Percentiles rank a stretch among this genome's conserved stretches.
Evolutionary conservation across 495 filamentous ascomycete genomes (phyloP).

Genomic region (Amorphotheca resinae): DNA sequence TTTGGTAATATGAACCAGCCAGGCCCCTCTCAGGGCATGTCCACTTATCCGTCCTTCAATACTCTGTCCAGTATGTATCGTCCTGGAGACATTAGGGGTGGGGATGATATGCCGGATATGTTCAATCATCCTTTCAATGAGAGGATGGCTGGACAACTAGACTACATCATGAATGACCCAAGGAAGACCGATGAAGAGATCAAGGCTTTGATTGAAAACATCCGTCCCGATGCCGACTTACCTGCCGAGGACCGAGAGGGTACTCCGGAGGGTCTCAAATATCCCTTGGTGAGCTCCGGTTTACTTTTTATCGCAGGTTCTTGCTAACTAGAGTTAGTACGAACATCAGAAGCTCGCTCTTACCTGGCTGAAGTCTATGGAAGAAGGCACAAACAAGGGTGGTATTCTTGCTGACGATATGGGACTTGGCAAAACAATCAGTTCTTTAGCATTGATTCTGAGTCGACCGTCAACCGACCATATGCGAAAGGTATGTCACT

Average conservation of each 20-base stretch:
- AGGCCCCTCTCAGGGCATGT: background rate
- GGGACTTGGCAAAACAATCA: slow-evolving; percentile 93
- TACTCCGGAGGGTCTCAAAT: slow-evolving; percentile 63
- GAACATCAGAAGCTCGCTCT: slow-evolving; percentile 77
- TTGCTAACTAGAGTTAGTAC: slow-evolving; percentile 27
- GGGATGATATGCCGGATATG: background rate
- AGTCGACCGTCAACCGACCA: slow-evolving; percentile 50
- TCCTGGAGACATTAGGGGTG: too few species aligned
- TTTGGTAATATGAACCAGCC: background rate
- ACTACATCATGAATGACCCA: slow-evolving; percentile 38
- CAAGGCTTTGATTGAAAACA: slow-evolving; percentile 54
- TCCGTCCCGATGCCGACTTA: slow-evolving; percentile 60
- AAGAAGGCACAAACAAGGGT: slow-evolving; percentile 64
- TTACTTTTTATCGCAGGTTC: background rate
- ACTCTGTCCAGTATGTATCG: too few species aligned
- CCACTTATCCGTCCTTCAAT: too few species aligned
- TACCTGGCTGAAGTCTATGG: slow-evolving; percentile 72
- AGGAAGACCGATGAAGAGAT: slow-evolving; percentile 52
- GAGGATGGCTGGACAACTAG: slow-evolving; percentile 22
- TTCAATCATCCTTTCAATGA: slow-evolving; percentile 12
- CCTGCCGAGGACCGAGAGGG: slow-evolving; percentile 51
- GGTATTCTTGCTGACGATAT: slow-evolving; percentile 88
- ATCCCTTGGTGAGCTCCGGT: slow-evolving; percentile 30
- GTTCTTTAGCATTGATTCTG: slow-evolving; percentile 73
- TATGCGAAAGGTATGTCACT: slow-evolving; percentile 29